Evolutionary conservation across 225 moss, liverwort and hornwort genomes (phyloP).

Genomic region (Pleurozium schreberi): DNA sequence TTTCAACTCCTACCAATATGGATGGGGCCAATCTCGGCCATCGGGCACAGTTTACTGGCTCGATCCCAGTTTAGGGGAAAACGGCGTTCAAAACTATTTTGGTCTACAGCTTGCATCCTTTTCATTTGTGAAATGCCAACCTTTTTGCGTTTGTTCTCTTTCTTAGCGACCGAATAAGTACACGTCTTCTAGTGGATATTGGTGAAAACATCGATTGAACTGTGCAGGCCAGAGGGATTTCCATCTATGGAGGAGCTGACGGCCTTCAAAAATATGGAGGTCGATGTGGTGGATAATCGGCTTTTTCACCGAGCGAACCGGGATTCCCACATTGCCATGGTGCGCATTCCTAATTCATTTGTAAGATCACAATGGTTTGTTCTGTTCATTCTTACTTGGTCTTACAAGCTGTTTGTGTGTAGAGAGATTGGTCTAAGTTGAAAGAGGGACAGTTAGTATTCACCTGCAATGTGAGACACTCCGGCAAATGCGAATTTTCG

Average conservation of each 20-base stretch:
- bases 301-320: not conserved
- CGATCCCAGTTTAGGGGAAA: not conserved
- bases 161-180: not conserved
- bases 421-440: slow-evolving; percentile 27
- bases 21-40: not conserved
- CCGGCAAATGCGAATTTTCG: slow-evolving; percentile 7
- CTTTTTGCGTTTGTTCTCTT: not conserved
- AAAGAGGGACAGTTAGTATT: not conserved
- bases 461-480: slow-evolving; percentile 7
- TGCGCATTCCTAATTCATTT: not conserved
- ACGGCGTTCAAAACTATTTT: not conserved
- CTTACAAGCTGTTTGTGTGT: not conserved
- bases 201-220: not conserved
- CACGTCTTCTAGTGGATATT: not conserved
- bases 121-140: not conserved
- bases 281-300: slow-evolving; percentile 1
- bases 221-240: not conserved
- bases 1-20: not conserved
- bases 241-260: not conserved
- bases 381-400: not conserved
- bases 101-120: not conserved
- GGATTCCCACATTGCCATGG: not conserved
- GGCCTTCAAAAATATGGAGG: not conserved
- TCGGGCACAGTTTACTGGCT: not conserved
- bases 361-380: not conserved